A percentile compares a stretch with the other conserved stretches of the same genome.
These are phyloP conservation scores for Mycena vulgaris DNA, from an alignment of 768 basidiomycete genomes.

Conservation along the genomic window DNA sequence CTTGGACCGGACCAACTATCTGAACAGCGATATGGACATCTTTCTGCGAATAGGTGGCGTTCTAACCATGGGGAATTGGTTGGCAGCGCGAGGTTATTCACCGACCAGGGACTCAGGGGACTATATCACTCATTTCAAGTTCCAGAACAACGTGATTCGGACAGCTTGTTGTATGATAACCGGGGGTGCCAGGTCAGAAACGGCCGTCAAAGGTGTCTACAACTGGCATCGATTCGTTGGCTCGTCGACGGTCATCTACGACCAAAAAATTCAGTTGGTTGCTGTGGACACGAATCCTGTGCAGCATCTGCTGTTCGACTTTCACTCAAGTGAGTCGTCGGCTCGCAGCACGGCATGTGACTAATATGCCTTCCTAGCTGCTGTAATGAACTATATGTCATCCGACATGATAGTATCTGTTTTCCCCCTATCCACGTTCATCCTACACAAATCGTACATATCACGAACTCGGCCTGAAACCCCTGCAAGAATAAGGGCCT, in stretches of 20 bases:
- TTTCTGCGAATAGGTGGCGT: background rate
- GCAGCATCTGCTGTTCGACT: background rate
- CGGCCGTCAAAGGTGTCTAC: background rate
- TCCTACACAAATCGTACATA: background rate
- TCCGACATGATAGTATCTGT: background rate
- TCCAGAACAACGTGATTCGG: no score
- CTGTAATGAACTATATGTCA: background rate
- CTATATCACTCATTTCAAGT: no score
- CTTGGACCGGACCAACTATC: background rate
- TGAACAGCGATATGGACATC: constrained; percentile 4
- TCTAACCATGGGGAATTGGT: background rate
- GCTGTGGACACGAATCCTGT: background rate
- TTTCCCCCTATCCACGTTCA: background rate
- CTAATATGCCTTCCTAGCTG: no score
- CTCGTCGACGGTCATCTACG: background rate
- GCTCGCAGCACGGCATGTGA: no score
- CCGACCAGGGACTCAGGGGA: background rate
- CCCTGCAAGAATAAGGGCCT: background rate
- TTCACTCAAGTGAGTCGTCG: constrained; percentile 8
- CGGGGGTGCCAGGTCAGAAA: no score
- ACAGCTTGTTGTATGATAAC: no score
- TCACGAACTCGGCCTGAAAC: background rate
- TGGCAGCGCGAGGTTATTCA: background rate
- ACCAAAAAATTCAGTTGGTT: background rate
- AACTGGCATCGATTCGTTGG: background rate